Evolutionary conservation across 179 eudicot genomes (phyloP), one percentile per base, ranked within the genome.

Genomic region (Amaranthus tricolor): DNA sequence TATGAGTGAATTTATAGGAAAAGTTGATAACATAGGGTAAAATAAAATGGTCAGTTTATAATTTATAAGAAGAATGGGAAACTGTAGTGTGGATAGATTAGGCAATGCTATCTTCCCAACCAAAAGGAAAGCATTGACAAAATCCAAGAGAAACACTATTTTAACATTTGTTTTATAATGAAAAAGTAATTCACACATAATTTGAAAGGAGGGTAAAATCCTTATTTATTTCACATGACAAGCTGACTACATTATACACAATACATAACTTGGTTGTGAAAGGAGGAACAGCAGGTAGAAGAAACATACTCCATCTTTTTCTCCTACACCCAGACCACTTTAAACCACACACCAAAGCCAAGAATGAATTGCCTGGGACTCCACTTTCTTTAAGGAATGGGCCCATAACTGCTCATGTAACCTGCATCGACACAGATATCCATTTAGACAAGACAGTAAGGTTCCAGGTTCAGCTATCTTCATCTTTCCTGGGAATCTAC

Each of bases 301-400:
- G 48, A 44, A 49, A 14, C 47, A 16, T 57, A 48, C 48, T 60
- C 58, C 62, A 50, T 24, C 43, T 43, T 55, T 19, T 62, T 19
- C 77, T 65, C 51, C 70, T 20, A 17, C 21, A 62, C 16, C n/a
- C 61, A 50, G 19, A 74, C 69, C 74, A 47, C 45, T 60, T n/a
- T 17, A 71, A 76, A 56, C 66, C 80, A 9, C 15, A 47, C 20
- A 53, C 56, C 72, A 63, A 59, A 81, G 84, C 84, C 84, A 81
- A 81, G 84, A 81, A 81, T 77, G 84, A 81, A 50, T 81, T 81
- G 84, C 84, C 84, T 68, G 78, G n/a, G 72, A 73, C 75, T 47
- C 65, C 65, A 73, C 56, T 15, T 5, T 9, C 60, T 74, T 67
- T 31, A 2, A 70, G 70, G 71, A 52, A 53, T 69, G 4, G 7